Evolutionary conservation across 2,329 filamentous ascomycete species (phyloP).

Genomic region (Phialocephala sp.): DNA sequence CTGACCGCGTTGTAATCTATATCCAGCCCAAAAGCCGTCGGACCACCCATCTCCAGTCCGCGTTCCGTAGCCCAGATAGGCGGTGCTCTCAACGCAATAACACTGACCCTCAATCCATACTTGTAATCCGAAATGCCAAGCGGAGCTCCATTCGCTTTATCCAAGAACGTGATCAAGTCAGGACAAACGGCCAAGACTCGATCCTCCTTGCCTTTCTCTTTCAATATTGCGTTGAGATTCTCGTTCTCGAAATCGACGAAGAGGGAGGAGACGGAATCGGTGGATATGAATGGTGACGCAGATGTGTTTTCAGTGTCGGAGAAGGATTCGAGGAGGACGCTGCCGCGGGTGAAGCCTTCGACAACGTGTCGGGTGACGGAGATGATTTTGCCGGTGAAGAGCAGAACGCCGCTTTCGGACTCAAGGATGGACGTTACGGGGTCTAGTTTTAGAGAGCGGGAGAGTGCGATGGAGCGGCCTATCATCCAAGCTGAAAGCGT

Average conservation of each 20-base stretch:
- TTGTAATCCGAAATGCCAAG: constrained; percentile 56
- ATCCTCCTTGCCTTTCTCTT: constrained; percentile 29
- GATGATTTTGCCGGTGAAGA: constrained; percentile 41
- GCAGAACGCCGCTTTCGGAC: constrained; percentile 37
- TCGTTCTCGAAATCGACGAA: constrained; percentile 43
- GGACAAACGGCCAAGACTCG: constrained; percentile 38
- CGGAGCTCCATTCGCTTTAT: constrained; percentile 54
- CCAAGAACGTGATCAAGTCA: constrained; percentile 45
- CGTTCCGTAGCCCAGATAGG: constrained; percentile 53
- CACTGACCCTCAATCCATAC: constrained; percentile 56
- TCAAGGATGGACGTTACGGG: constrained; percentile 36
- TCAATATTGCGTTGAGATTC: constrained; percentile 37
- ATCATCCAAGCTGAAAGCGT: constrained; percentile 53
- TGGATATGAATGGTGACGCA: neutral
- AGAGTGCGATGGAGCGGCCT: constrained; percentile 60
- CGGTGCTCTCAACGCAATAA: constrained; percentile 56
- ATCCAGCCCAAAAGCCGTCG: constrained; percentile 46
- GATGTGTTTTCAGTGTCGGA: constrained; percentile 14
- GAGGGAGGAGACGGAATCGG: constrained; percentile 12
- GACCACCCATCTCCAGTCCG: constrained; percentile 49
- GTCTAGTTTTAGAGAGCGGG: constrained; percentile 38
- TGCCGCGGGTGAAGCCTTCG: constrained; percentile 40
- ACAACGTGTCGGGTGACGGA: constrained; percentile 38
- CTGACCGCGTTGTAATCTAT: constrained; percentile 36
- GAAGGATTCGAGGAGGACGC: constrained; percentile 34